Evolutionary conservation across 805 yeast genomes (phyloP).

Genomic region (Saturnispora quitensis): DNA sequence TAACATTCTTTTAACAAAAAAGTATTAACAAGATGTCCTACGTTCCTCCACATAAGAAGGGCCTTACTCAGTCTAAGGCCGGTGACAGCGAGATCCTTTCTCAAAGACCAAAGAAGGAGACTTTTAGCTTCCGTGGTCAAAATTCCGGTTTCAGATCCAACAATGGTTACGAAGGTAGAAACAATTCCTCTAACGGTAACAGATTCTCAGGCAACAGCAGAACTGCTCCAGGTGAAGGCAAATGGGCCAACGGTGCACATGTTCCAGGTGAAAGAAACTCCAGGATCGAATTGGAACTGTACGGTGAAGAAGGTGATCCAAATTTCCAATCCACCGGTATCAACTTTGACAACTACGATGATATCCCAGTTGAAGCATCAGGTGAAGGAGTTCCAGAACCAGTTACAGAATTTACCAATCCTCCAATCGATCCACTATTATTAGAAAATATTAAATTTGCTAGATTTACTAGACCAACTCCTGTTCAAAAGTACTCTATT

Average conservation of each 20-base stretch:
- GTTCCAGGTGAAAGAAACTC: slow-evolving; percentile 69
- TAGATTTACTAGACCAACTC: slow-evolving; percentile 92
- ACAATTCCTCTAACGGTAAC: slow-evolving; percentile 23
- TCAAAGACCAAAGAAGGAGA: slow-evolving; percentile 15
- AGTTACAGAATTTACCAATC: slow-evolving; percentile 75
- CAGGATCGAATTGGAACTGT: slow-evolving; percentile 66
- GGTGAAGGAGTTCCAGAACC: slow-evolving; percentile 96
- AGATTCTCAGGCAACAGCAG: slow-evolving; percentile 26
- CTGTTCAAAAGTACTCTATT: slow-evolving; percentile 85
- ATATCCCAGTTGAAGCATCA: slow-evolving; percentile 95
- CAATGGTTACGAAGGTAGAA: slow-evolving; percentile 22
- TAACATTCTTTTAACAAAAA: neutral
- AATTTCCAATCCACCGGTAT: slow-evolving; percentile 88
- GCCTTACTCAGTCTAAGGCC: slow-evolving; percentile 13
- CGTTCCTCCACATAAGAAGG: slow-evolving; percentile 44
- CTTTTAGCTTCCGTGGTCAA: slow-evolving; percentile 28
- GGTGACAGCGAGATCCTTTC: slow-evolving; percentile 5
- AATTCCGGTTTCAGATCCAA: slow-evolving; percentile 20
- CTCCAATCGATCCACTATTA: slow-evolving; percentile 81
- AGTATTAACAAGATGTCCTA: slow-evolving; percentile 25
- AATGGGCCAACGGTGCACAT: slow-evolving; percentile 82
- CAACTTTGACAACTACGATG: slow-evolving; percentile 97
- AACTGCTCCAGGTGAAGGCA: slow-evolving; percentile 57
- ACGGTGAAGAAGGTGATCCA: slow-evolving; percentile 72
- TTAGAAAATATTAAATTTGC: slow-evolving; percentile 83